These are phyloP conservation scores for Xylaria multiplex DNA, from an alignment of 2,329 filamentous ascomycete species.

Conservation along the genomic window DNA sequence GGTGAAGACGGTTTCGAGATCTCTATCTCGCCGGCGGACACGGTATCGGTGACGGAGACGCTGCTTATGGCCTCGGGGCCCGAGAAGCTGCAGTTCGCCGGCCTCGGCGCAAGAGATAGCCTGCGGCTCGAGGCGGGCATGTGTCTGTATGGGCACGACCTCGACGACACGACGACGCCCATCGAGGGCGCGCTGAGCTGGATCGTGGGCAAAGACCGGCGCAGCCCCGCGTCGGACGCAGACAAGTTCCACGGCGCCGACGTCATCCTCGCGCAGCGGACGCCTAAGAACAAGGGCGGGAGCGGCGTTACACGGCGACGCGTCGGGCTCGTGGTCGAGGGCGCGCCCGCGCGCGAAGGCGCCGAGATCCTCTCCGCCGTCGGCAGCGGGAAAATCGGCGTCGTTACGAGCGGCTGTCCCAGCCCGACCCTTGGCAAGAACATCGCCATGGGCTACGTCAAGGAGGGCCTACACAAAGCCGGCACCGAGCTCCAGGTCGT, in stretches of 20 bases:
- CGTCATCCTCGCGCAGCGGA: conserved; percentile 79
- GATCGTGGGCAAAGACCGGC: conserved; percentile 85
- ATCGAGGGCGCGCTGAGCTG: conserved; percentile 71
- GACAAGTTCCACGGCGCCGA: conserved; percentile 87
- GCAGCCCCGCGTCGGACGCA: conserved; percentile 54
- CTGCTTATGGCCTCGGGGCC: conserved; percentile 73
- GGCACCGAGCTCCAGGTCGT: conserved; percentile 83
- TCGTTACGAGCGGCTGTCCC: conserved; percentile 88
- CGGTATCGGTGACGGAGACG: conserved; percentile 72
- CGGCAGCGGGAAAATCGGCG: conserved; percentile 72
- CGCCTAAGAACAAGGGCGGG: conserved; percentile 76
- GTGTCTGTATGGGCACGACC: conserved; percentile 99
- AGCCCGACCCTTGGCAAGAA: conserved; percentile 88
- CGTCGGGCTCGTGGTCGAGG: conserved; percentile 83
- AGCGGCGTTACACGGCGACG: conserved; percentile 75
- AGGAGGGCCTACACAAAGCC: conserved; percentile 81
- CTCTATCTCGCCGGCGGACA: conserved; percentile 76
- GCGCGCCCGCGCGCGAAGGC: conserved; percentile 89
- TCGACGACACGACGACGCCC: conserved; percentile 78
- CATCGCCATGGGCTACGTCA: conserved; percentile 95
- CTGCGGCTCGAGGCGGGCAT: conserved; percentile 95
- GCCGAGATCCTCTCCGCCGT: conserved; percentile 73
- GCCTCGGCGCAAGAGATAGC: conserved; percentile 89
- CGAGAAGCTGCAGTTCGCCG: conserved; percentile 77
- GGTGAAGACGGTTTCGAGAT: conserved; percentile 99